Evolutionary conservation across 331 rosid species (phyloP).

Genomic region (Malus hybrid): DNA sequence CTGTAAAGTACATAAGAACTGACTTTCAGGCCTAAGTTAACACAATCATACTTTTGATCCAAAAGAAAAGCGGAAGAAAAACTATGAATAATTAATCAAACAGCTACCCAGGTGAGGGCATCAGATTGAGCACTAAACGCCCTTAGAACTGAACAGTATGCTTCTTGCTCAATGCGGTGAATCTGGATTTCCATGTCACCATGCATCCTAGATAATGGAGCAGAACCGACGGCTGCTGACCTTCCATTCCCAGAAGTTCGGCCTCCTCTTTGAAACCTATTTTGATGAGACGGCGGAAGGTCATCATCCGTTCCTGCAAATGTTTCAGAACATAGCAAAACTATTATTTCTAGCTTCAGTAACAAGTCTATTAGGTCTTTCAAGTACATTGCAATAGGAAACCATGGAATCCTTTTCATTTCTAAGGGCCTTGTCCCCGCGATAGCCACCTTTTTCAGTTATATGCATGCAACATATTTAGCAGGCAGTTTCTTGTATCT

Average conservation of each 20-base stretch:
- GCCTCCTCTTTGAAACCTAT: constrained; percentile 30
- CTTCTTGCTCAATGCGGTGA: constrained; percentile 39
- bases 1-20: constrained; percentile 14
- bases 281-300: constrained; percentile 37
- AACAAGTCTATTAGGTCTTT: background rate
- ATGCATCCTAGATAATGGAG: constrained; percentile 24
- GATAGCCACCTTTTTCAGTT: background rate
- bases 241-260: constrained; percentile 37
- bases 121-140: constrained; percentile 40
- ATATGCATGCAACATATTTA: background rate
- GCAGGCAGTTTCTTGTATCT: background rate
- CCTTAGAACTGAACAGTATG: constrained; percentile 30
- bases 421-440: background rate
- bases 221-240: constrained; percentile 18
- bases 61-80: background rate
- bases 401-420: background rate
- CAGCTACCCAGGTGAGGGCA: constrained; percentile 47
- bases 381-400: background rate
- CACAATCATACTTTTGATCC: background rate
- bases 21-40: background rate
- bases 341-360: background rate
- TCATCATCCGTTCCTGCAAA: constrained; percentile 34
- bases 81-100: constrained; percentile 8
- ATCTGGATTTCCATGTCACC: constrained; percentile 38
- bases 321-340: background rate